Evolutionary conservation across 2,329 filamentous ascomycete species (phyloP), one percentile per base, ranked within the genome.

Genomic region (Diaporthe sp.): DNA sequence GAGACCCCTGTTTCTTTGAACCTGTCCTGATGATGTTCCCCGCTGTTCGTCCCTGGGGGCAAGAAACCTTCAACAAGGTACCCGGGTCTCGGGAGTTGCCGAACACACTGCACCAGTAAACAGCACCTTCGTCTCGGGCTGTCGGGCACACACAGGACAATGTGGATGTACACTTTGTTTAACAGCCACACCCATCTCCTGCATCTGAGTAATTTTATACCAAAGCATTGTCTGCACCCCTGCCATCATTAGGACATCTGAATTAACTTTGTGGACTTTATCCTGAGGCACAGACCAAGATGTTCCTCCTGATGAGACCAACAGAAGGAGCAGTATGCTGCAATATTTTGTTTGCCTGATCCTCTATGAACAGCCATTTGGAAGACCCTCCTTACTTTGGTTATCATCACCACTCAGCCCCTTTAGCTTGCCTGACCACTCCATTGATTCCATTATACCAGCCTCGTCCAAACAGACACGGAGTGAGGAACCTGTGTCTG

Each of bases 1-100:
- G 65, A 55, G 49, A 70, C 65, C 55, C 71, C 55, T 44, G 28
- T 44, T 46, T 28, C 57, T 71, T 34, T 53, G 31, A 68, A 53
- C 34, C 51, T 51, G 51, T 67, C 39, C 22, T 42, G 72, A 46
- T 31, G 31, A 51, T 31, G 72, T 71, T 71, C 72, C 39, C 72
- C 72, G 71, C 62, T 39, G 17, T 34, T 70, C 39, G 53, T 53
- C 44, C 61, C 62, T 53, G 62, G 22, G 46, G 62, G 22, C 22
- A 22, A 34, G 28, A 67, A 68, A 53, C 62, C 34, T 51, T 25
- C 44, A 53, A 12, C 49, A 42, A 25, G 49, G 46, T 46, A 46
- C 17, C 31, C 34, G 46, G 46, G 46, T 31, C 28, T 70, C 65
- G 65, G 65, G 65, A 51, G 65, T 31, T 55, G 49, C 65, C 65